A percentile compares a stretch with the other conserved stretches of the same genome.
Conservation (phyloP, 2,329 filamentous ascomycete species). For the Ascochyta lentis region DNA sequence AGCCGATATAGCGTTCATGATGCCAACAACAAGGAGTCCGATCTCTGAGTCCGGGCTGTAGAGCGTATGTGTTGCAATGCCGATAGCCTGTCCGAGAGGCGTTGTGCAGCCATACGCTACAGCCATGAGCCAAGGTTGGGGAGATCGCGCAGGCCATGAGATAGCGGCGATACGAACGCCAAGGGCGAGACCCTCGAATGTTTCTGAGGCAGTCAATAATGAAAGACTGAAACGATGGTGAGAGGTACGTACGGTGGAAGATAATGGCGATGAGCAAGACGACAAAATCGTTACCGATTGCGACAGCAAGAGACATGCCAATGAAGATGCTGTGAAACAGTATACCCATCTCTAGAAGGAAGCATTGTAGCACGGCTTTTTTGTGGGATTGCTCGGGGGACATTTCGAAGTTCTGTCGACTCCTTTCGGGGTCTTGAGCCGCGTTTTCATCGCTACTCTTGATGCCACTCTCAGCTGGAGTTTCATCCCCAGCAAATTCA, state of each 20-base stretch:
- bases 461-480: slow-evolving; percentile 46
- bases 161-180: slow-evolving; percentile 85
- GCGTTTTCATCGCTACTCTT: slow-evolving; percentile 31
- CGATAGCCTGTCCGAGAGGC: slow-evolving; percentile 83
- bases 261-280: slow-evolving; percentile 66
- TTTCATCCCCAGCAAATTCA: slow-evolving; percentile 50
- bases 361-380: slow-evolving; percentile 43
- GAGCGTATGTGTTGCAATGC: slow-evolving; percentile 75
- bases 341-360: slow-evolving; percentile 64
- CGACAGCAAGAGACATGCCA: slow-evolving; percentile 65
- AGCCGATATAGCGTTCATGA: slow-evolving; percentile 86
- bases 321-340: slow-evolving; percentile 70
- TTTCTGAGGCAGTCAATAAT: slow-evolving; percentile 57
- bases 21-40: slow-evolving; percentile 80
- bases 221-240: not conserved
- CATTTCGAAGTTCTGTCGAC: slow-evolving; percentile 20
- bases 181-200: slow-evolving; percentile 85
- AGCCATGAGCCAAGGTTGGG: slow-evolving; percentile 72
- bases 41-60: slow-evolving; percentile 80
- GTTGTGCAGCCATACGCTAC: slow-evolving; percentile 73
- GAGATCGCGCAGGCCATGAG: slow-evolving; percentile 51
- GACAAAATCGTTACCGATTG: slow-evolving; percentile 60
- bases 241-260: slow-evolving; percentile 56
- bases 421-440: slow-evolving; percentile 33
- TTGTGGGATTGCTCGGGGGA: slow-evolving; percentile 35